Base-by-base conservation (phyloP, 1,139 yeast genomes). In the Kodamaea anthophila region DNA sequence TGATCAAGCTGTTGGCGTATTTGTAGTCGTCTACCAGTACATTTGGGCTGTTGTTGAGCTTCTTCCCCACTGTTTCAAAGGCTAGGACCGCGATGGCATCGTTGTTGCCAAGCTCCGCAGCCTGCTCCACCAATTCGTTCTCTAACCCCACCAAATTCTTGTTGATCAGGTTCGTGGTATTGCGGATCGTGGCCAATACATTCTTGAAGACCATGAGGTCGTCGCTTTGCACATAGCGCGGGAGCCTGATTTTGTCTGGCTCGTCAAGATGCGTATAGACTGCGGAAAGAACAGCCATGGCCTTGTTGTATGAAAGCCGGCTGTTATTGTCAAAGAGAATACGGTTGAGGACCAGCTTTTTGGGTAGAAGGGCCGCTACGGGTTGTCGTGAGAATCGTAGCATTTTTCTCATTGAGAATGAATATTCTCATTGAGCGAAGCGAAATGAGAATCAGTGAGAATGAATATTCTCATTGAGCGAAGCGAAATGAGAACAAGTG, bases 61-160 rank as follows among this genome's bases (percentile, higher is more conserved):
- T 32, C 16, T 41, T 45, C 9, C 43, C 59, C 16, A 81, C 49
- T 0, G 79, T 76, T 39, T 67, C 82, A 58, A 68, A 86, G 23
- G 86, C 74, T 13, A 87, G 54, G 10, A 84, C 59, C 1, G 91
- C 64, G 15, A 87, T 74, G 1, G 96, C 95, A 52, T 86, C 86
- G 39, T 77, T 72, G 46, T 82, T 74, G 1, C 96, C 96, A 44
- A 76, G 45, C 45, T 84, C 94, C 0, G 95, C 95, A 6, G 95
- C 87, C 35, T 71, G 71, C 42, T 85, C 94, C 8, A 86, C 70
- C 24, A 86, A 53, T 39, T 74, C 79, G 39, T 77, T 72, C 47
- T 86, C 95, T 15, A 86, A 54, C 7, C 57, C 70, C 3, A 80
- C 59, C 26, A 81, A 51, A 43, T 76, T 58, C 32, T 50, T 66